These are phyloP conservation scores for Claviceps africana DNA, from an alignment of 2,329 filamentous ascomycete genomes.

Conservation along the genomic window DNA sequence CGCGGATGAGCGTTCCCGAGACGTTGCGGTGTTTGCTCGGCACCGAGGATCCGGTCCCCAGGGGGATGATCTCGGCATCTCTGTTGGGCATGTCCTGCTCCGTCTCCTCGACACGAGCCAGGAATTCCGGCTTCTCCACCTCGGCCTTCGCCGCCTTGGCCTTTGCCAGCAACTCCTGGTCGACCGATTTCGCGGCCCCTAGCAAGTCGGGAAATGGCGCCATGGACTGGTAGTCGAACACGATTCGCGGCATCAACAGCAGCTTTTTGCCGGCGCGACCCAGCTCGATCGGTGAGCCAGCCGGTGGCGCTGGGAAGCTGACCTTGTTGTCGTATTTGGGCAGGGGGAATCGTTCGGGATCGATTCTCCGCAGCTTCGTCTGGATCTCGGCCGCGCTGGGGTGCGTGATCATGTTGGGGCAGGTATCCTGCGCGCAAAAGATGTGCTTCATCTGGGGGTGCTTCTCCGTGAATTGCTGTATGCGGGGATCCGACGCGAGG, in stretches of 20 bases:
- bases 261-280: constrained; percentile 31
- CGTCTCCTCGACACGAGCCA: constrained; percentile 32
- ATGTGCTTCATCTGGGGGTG: constrained; percentile 54
- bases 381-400: constrained; percentile 52
- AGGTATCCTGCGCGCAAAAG: constrained; percentile 60
- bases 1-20: constrained; percentile 69
- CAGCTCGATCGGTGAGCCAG: constrained; percentile 18
- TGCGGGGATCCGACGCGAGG: constrained; percentile 44
- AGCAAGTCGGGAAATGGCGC: constrained; percentile 33
- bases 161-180: constrained; percentile 32
- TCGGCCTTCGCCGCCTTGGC: constrained; percentile 33
- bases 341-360: constrained; percentile 57
- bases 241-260: constrained; percentile 32
- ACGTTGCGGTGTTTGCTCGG: constrained; percentile 95
- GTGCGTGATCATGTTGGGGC: constrained; percentile 61
- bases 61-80: constrained; percentile 69
- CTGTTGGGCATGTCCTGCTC: constrained; percentile 55
- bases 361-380: constrained; percentile 57
- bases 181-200: constrained; percentile 26
- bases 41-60: constrained; percentile 81
- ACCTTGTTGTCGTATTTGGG: constrained; percentile 48
- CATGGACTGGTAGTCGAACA: constrained; percentile 31
- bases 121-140: constrained; percentile 30
- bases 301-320: constrained; percentile 10
- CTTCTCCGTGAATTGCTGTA: constrained; percentile 57